phyloP scores from a whole-genome alignment of 1,139 yeast genomes.

The Taiozyma sp. region DNA sequence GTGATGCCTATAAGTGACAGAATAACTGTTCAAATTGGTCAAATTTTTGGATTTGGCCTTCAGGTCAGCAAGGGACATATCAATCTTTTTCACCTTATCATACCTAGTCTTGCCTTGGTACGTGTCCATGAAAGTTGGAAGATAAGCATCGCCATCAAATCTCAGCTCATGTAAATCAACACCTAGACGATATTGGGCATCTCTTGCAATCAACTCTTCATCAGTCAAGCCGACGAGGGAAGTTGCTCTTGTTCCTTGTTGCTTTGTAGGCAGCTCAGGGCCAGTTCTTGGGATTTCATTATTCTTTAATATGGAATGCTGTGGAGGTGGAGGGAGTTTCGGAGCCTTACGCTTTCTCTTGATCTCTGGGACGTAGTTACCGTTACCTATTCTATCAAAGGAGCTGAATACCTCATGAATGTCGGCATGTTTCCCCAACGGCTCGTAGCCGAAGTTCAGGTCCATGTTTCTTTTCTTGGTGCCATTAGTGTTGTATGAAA shows the following conservation, averaged over 20 bases:
- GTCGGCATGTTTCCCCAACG: constrained; percentile 7
- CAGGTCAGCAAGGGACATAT: constrained; percentile 14
- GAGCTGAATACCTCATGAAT: constrained; percentile 13
- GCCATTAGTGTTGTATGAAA: neutral
- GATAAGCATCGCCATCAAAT: constrained; percentile 21
- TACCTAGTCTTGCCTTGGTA: constrained; percentile 6
- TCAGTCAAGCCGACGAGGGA: constrained; percentile 59
- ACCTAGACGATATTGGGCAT: constrained; percentile 41
- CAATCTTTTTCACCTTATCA: constrained; percentile 12
- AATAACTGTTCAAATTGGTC: constrained; percentile 11
- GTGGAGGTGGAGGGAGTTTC: constrained; percentile 32
- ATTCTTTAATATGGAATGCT: constrained; percentile 25
- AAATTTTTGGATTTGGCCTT: constrained; percentile 10
- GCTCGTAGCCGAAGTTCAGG: constrained; percentile 19
- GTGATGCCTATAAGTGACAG: constrained; percentile 14
- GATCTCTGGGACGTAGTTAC: neutral
- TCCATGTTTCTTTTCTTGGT: constrained; percentile 6
- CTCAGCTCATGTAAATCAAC: constrained; percentile 26
- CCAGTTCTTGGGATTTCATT: constrained; percentile 3
- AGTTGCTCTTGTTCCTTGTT: constrained; percentile 33
- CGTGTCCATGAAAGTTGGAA: constrained; percentile 11
- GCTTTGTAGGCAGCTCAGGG: neutral
- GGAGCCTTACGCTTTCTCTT: constrained; percentile 11
- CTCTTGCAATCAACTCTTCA: constrained; percentile 57
- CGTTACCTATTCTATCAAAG: constrained; percentile 9